These are phyloP conservation scores for Monosporozyma yasuniensis DNA, from an alignment of 805 yeast species.

Conservation along the genomic window DNA sequence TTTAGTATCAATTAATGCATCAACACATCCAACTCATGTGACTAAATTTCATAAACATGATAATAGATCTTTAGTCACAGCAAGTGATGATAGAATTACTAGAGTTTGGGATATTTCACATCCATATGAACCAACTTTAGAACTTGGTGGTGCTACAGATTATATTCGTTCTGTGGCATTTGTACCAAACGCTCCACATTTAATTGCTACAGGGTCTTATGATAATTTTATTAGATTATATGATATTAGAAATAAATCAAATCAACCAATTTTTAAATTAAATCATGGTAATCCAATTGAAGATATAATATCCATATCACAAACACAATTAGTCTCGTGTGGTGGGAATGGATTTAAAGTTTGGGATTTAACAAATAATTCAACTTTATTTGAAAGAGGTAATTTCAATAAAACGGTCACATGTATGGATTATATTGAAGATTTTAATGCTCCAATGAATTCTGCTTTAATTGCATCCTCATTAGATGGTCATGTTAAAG, in stretches of 20 bases:
- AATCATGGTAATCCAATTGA: constrained; percentile 80
- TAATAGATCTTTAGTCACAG: constrained; percentile 56
- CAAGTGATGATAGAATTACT: constrained; percentile 83
- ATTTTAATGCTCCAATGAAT: constrained; percentile 26
- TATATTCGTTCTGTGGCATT: constrained; percentile 78
- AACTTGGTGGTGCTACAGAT: constrained; percentile 71
- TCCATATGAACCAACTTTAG: constrained; percentile 60
- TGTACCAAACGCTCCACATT: constrained; percentile 64
- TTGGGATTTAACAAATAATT: constrained; percentile 82
- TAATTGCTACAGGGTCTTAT: constrained; percentile 88
- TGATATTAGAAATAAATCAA: constrained; percentile 55
- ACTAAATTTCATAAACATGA: constrained; percentile 81
- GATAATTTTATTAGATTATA: constrained; percentile 80
- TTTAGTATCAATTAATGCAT: constrained; percentile 72
- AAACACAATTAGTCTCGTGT: constrained; percentile 64
- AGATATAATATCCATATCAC: constrained; percentile 65
- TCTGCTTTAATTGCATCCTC: constrained; percentile 79
- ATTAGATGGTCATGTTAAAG: constrained; percentile 93
- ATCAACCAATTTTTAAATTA: constrained; percentile 49
- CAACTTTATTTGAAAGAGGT: constrained; percentile 56
- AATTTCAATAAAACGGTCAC: constrained; percentile 94
- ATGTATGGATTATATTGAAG: constrained; percentile 39
- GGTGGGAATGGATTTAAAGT: constrained; percentile 78
- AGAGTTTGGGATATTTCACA: constrained; percentile 83
- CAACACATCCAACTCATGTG: constrained; percentile 84